Evolutionary conservation across 129 eudicot species (phyloP).

Genomic region (Centrapalus pauciflorus): DNA sequence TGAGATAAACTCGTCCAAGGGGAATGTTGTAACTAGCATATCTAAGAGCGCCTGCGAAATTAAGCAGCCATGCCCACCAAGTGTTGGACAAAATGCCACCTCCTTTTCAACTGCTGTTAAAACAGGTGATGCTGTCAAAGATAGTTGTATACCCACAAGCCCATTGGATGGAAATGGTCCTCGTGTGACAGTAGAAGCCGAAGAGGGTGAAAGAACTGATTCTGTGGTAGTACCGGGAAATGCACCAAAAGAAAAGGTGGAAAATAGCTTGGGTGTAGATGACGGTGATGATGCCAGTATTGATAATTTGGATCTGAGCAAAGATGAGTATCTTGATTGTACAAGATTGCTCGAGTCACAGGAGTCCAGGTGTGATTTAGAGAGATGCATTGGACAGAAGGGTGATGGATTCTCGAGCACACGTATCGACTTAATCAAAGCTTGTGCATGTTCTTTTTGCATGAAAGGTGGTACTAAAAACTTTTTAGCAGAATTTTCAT

Average conservation of each 20-base stretch:
- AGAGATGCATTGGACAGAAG: slow-evolving; percentile 39
- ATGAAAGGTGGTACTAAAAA: slow-evolving; percentile 53
- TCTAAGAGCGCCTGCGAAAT: neutral
- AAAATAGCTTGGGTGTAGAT: slow-evolving; percentile 8
- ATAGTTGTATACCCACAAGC: slow-evolving; percentile 21
- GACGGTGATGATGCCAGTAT: slow-evolving; percentile 36
- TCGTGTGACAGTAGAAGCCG: slow-evolving; percentile 2
- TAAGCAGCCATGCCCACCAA: slow-evolving; percentile 8
- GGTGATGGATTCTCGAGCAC: slow-evolving; percentile 41
- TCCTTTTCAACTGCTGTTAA: neutral
- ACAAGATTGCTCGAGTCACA: slow-evolving; percentile 52
- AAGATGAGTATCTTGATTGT: slow-evolving; percentile 40
- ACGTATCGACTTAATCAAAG: slow-evolving; percentile 44
- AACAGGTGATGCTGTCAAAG: slow-evolving; percentile 25
- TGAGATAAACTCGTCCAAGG: slow-evolving; percentile 25
- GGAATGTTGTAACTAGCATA: slow-evolving; percentile 10
- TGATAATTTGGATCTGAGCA: slow-evolving; percentile 33
- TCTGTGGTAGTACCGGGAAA: slow-evolving; percentile 19
- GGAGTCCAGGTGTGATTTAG: slow-evolving; percentile 57
- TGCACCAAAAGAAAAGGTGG: slow-evolving; percentile 16
- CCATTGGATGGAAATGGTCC: neutral
- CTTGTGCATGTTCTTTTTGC: slow-evolving; percentile 88
- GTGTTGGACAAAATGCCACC: neutral
- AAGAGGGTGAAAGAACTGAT: slow-evolving; percentile 26
- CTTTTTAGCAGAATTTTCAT: neutral